Evolutionary conservation across 257 asterid species (phyloP), one percentile per base, ranked within the genome.

Genomic region (Rauvolfia tetraphylla): DNA sequence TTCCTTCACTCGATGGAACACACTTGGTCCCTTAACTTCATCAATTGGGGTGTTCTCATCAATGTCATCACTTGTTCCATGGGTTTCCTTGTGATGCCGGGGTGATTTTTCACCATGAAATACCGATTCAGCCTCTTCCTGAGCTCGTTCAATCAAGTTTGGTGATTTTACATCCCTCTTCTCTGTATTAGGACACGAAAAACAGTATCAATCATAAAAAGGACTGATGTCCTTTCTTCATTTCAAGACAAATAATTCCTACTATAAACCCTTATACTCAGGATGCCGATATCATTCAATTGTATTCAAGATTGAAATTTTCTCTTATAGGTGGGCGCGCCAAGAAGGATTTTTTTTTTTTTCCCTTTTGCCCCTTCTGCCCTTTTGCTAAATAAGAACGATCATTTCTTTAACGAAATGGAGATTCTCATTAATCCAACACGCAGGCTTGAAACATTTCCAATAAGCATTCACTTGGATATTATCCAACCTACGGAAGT

Each of bases 21-120:
- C 87, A 49, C 87, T 51, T 7, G 98, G 98, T 13, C 90, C 98
- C 78, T 90, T 92, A 29, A 95, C 90, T 73, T 88, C 93, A 71
- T 88, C 93, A 10, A 85, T 74, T 0, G 89, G 87, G 38, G 98
- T 92, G 78, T 75, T 87, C 74, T 84, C 88, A 74, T 89, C 86
- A 33, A 95, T 89, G 68, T 87, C 93, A 54, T 81, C 85, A 27
- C 93, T 95, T 29, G 73, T 86, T 82, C 98, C 98, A 34, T 95
- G 98, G 0, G 98, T 95, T 83, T 95, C 98, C 79, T 84, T 84
- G 78, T 83, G 75, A 81, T 89, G 96, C 44, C 7, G 80, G 18
- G 88, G 81, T 23, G 89, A 76, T 39, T 81, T 84, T 18, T 80
- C 86, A 13, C 71, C 44, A 29, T 81, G 85, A 71, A 77, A 42